Evolutionary conservation across 228 moss, liverwort and hornwort species (phyloP).

Genomic region (Sphagnum magellanicum): DNA sequence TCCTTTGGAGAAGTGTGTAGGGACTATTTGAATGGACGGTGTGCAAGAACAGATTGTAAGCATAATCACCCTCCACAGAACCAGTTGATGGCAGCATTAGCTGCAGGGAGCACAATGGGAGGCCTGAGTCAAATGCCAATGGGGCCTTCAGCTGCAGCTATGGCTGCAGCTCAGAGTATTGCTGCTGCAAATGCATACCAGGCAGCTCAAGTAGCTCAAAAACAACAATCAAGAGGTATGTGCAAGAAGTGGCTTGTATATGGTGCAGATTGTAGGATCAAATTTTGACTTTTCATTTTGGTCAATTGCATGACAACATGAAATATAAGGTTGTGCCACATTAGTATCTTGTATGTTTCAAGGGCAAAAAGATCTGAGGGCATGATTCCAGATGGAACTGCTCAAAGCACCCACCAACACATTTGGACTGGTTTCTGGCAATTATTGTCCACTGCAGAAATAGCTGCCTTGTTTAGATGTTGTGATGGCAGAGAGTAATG

Average conservation of each 20-base stretch:
- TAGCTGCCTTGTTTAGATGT: too few species aligned
- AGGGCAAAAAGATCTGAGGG: too few species aligned
- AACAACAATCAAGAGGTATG: conserved; percentile 78
- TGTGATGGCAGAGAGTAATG: too few species aligned
- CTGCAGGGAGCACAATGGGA: conserved; percentile 96
- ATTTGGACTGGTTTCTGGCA: too few species aligned
- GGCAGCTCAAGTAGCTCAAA: conserved; percentile 81
- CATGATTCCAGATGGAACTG: too few species aligned
- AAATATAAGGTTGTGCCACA: too few species aligned
- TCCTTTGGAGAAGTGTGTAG: conserved; percentile 60
- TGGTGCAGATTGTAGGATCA: too few species aligned
- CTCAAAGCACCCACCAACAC: too few species aligned
- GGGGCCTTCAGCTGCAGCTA: conserved; percentile 98
- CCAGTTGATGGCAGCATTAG: conserved; percentile 56
- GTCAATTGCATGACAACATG: too few species aligned
- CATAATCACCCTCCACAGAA: conserved; percentile 55
- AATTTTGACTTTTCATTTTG: too few species aligned
- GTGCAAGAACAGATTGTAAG: conserved; percentile 49
- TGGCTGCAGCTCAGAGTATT: conserved; percentile 99
- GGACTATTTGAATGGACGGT: conserved; percentile 61
- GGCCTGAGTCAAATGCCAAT: conserved; percentile 99
- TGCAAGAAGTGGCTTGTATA: not conserved
- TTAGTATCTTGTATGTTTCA: too few species aligned
- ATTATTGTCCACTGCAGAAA: too few species aligned
- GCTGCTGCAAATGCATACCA: conserved; percentile 97